Percentiles rank a stretch among this genome's conserved stretches.
Conservation (phyloP, 169 alveolate genomes). For the Cryptosporidium felis region DNA sequence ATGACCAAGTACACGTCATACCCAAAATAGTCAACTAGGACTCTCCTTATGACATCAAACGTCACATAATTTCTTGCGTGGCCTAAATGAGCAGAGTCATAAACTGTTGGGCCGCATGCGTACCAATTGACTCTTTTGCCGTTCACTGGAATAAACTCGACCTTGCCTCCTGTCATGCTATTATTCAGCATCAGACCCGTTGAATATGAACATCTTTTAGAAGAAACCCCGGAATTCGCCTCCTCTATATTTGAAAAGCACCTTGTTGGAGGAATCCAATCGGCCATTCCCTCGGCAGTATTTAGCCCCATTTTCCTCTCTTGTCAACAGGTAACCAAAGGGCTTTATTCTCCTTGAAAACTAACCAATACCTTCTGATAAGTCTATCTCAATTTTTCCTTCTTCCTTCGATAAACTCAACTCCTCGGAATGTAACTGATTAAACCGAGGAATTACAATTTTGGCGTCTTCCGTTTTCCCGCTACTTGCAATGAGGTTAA, state of each 20-base stretch:
- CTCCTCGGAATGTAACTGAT: too few species aligned
- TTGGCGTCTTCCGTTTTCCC: conserved; percentile 22
- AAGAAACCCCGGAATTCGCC: not conserved
- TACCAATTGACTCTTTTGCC: conserved; percentile 89
- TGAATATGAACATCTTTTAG: conserved; percentile 27
- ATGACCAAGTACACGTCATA: conserved; percentile 93
- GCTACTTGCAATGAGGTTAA: conserved; percentile 9
- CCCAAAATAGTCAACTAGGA: conserved; percentile 92
- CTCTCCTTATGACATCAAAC: conserved; percentile 94
- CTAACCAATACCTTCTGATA: not conserved
- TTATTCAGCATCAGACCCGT: conserved; percentile 51
- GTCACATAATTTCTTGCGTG: conserved; percentile 98
- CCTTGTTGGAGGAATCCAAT: conserved; percentile 65
- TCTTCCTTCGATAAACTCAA: too few species aligned
- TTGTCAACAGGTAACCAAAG: not conserved
- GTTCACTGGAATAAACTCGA: conserved; percentile 72
- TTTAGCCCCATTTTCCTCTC: conserved; percentile 17
- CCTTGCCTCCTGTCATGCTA: conserved; percentile 58
- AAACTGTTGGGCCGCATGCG: conserved; percentile 96
- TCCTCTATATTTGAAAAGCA: not conserved
- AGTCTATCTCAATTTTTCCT: not conserved
- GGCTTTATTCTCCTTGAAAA: too few species aligned
- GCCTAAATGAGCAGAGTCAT: conserved; percentile 98
- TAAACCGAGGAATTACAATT: too few species aligned
- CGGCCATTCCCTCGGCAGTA: conserved; percentile 50